Percentiles rank a stretch among this genome's conserved stretches.
Conservation (phyloP, 169 alveolate genomes). For the Plasmodium reichenowi region DNA sequence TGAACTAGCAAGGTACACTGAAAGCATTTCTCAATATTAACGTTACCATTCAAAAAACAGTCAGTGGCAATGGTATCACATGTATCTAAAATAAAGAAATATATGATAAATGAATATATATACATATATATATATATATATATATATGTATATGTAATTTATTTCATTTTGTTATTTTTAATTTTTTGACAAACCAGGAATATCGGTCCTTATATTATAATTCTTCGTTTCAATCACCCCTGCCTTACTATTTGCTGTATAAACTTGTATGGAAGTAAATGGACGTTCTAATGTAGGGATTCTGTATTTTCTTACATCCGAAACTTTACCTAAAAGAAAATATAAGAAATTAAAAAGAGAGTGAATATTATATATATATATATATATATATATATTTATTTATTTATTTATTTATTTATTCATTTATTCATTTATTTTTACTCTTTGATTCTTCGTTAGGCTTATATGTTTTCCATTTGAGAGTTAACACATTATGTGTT, state of each 20-base stretch:
- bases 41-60: conserved; percentile 46
- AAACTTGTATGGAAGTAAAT: conserved; percentile 63
- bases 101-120: neutral
- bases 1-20: conserved; percentile 41
- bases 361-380: too few species aligned
- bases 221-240: conserved; percentile 17
- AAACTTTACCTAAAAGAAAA: neutral
- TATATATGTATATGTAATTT: too few species aligned
- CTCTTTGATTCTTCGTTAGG: neutral
- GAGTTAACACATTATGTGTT: neutral
- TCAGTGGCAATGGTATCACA: conserved; percentile 11
- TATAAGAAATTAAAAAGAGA: too few species aligned
- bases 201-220: conserved; percentile 10
- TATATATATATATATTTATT: too few species aligned
- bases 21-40: conserved; percentile 38
- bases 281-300: conserved; percentile 38
- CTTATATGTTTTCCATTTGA: neutral
- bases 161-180: neutral
- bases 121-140: too few species aligned
- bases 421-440: neutral
- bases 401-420: too few species aligned
- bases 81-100: neutral
- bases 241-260: conserved; percentile 7
- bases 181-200: conserved; percentile 40
- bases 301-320: conserved; percentile 22